These are phyloP conservation scores for Apiospora marii DNA, from an alignment of 2,329 filamentous ascomycete species.

Conservation along the genomic window DNA sequence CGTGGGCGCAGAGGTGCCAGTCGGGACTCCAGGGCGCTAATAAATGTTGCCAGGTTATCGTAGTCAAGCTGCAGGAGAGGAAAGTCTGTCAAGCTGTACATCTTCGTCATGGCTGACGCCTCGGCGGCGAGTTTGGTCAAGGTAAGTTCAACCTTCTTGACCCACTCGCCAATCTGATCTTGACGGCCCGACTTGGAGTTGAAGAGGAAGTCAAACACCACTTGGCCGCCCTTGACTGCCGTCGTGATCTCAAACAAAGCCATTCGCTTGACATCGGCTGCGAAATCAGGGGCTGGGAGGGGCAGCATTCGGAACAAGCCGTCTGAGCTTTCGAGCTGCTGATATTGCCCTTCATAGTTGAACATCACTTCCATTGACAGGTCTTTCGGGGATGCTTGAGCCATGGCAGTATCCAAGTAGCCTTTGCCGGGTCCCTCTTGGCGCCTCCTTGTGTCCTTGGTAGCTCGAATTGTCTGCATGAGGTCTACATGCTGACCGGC, in stretches of 20 bases:
- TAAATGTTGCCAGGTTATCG: constrained; percentile 3
- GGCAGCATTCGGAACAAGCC: constrained; percentile 27
- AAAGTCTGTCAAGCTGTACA: constrained; percentile 25
- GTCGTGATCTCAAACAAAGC: constrained; percentile 25
- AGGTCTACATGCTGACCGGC: background rate
- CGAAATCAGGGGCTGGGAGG: constrained; percentile 23
- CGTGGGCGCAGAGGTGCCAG: constrained; percentile 2
- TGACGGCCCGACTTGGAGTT: constrained; percentile 23
- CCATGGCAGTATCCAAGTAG: constrained; percentile 14
- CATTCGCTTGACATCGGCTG: background rate
- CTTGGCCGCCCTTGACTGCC: constrained; percentile 21
- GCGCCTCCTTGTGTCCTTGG: constrained; percentile 18
- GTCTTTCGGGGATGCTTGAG: background rate
- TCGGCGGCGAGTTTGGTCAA: constrained; percentile 18
- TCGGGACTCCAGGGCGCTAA: constrained; percentile 2
- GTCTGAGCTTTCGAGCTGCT: constrained; percentile 25
- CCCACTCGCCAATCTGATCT: constrained; percentile 25
- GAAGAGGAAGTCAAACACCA: constrained; percentile 25
- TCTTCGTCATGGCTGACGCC: constrained; percentile 6
- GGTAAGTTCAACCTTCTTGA: constrained; percentile 20
- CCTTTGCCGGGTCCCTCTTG: background rate
- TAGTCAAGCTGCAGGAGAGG: constrained; percentile 24
- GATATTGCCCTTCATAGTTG: constrained; percentile 27
- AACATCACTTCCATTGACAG: constrained; percentile 26
- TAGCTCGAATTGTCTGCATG: constrained; percentile 21